phyloP scores from a whole-genome alignment of 805 yeast genomes.

The Kluyveromyces aestuarii region DNA sequence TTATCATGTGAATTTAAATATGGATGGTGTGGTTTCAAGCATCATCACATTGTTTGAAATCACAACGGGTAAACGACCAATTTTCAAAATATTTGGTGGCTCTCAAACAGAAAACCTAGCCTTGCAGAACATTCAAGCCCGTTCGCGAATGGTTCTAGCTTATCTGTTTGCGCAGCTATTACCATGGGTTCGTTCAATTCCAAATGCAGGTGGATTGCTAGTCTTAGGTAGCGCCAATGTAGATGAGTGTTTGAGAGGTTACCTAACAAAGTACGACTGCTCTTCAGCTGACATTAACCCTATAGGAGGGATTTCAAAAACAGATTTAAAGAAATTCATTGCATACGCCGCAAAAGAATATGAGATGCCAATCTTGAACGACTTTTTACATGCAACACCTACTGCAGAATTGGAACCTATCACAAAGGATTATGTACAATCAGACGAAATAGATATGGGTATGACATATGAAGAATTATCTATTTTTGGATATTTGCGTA shows the following conservation, averaged over 20 bases:
- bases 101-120: conserved; percentile 86
- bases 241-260: conserved; percentile 93
- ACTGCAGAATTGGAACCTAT: conserved; percentile 98
- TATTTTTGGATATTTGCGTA: conserved; percentile 81
- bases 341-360: conserved; percentile 64
- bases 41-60: conserved; percentile 71
- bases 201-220: conserved; percentile 56
- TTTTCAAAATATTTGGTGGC: conserved; percentile 91
- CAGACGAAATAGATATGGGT: conserved; percentile 98
- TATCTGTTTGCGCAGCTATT: conserved; percentile 88
- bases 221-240: conserved; percentile 96
- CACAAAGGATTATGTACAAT: conserved; percentile 83
- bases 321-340: conserved; percentile 81
- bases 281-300: conserved; percentile 97
- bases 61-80: conserved; percentile 84
- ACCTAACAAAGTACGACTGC: conserved; percentile 93
- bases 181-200: conserved; percentile 84
- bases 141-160: conserved; percentile 89
- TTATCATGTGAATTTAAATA: conserved; percentile 84
- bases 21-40: conserved; percentile 75
- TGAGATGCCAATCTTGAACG: conserved; percentile 65
- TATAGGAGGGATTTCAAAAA: conserved; percentile 96
- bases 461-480: conserved; percentile 93
- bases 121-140: conserved; percentile 91
- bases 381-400: conserved; percentile 85